Evolutionary conservation across 805 yeast species (phyloP).

Genomic region (Pichia manshurica): DNA sequence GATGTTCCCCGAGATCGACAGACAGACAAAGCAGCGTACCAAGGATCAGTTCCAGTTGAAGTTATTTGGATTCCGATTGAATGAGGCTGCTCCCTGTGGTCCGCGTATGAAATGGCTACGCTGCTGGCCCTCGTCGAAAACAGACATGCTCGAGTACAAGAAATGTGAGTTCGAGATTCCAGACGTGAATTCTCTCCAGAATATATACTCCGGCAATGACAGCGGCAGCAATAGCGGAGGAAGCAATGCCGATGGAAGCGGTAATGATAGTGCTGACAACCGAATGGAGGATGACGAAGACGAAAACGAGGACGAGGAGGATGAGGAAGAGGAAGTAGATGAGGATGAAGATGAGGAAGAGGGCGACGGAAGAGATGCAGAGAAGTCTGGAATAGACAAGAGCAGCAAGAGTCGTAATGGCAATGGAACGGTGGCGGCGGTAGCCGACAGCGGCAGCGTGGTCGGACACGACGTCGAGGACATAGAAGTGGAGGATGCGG

Average conservation of each 20-base stretch:
- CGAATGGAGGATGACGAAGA: constrained; percentile 20
- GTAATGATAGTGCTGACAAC: constrained; percentile 1
- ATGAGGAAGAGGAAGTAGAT: constrained; percentile 15
- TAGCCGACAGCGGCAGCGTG: constrained; percentile 8
- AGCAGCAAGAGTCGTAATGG: constrained; percentile 4
- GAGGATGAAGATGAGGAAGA: constrained; percentile 16
- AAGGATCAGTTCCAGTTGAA: constrained; percentile 61
- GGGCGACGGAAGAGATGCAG: constrained; percentile 18
- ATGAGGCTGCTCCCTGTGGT: constrained; percentile 70
- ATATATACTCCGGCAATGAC: constrained; percentile 7
- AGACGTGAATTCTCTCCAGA: constrained; percentile 27
- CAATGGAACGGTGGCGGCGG: constrained; percentile 4
- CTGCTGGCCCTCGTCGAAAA: constrained; percentile 58
- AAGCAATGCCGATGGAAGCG: neutral
- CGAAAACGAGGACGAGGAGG: too few relatives aligned
- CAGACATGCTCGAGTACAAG: constrained; percentile 57
- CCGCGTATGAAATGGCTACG: constrained; percentile 97
- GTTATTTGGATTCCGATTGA: constrained; percentile 81
- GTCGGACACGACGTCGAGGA: constrained; percentile 10
- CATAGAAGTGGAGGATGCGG: constrained; percentile 4
- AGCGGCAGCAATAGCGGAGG: constrained; percentile 16
- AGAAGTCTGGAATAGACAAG: constrained; percentile 2
- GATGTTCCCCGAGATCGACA: constrained; percentile 85
- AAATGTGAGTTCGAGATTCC: constrained; percentile 62
- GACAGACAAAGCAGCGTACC: constrained; percentile 51